Evolutionary conservation across 305 asterid species (phyloP), one percentile per base, ranked within the genome.

Genomic region (Striga hermonthica): DNA sequence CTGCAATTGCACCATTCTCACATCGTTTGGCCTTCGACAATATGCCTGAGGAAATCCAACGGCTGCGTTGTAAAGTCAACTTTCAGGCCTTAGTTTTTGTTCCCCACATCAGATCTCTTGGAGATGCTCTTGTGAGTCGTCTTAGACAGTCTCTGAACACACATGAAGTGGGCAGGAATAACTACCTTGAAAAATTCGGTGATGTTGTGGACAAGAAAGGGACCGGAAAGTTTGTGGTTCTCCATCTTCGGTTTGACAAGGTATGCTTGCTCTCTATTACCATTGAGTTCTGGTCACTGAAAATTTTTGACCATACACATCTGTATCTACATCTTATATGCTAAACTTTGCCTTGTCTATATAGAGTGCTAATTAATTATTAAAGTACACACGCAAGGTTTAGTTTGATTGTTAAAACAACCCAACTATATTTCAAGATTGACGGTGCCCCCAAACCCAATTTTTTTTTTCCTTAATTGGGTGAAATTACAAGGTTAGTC

Each of bases 221-320:
- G 60, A 65, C 50, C 28, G 97, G 95, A 52, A 91, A 86, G 78
- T 85, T 83, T 69, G 97, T 89, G 11, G 97, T 81, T 59, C 87
- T 94, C 72, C 99, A 94, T 74, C 98, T 94, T 67, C 96, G 99
- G 49, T 94, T 94, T 66, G 99, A 94, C 74, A 94, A 94, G 95
- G 99, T 87, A 70, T 58, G 60, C 44, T 58, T 6, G 31, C 60
- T 44, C 65, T 43, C 54, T 72, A 58, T 43, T 68, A 22, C 36
- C 50, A 34, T 61, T 57, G 57, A 8, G 38, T 44, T 48, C 50
- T 66, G 31, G 38, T 9, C 59, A 22, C 38, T 4, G 12, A 53
- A 53, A 49, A 4, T 7, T 53, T 53, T 3, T 3, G 34, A 31
- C 53, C 66, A 7, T 13, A 49, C 37, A 61, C 4, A 50, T 5